phyloP scores from a whole-genome alignment of 1,284 basidiomycete species.

The Tilletiopsis washingtonensis region DNA sequence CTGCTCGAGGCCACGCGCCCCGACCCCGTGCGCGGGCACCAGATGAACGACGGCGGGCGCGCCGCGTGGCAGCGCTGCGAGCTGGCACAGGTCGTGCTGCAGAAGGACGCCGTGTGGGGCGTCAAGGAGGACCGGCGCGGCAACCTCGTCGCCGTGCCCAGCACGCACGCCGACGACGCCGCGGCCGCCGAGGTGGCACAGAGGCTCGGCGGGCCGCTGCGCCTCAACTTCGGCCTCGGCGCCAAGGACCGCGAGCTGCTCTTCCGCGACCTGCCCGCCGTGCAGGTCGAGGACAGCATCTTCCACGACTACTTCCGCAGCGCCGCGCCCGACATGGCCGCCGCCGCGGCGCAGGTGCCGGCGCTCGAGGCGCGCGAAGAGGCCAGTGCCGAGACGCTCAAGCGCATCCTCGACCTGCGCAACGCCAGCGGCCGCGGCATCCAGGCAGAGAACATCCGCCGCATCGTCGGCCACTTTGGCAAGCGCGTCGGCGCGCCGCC shows the following conservation, averaged over 20 bases:
- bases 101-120: slow-evolving; percentile 41
- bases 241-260: slow-evolving; percentile 27
- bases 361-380: neutral
- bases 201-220: slow-evolving; percentile 22
- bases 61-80: slow-evolving; percentile 31
- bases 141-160: slow-evolving; percentile 22
- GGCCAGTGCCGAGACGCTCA: slow-evolving; percentile 60
- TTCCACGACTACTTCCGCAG: too few species aligned
- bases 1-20: slow-evolving; percentile 52
- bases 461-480: slow-evolving; percentile 75
- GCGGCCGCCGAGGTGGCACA: slow-evolving; percentile 3
- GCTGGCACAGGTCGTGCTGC: slow-evolving; percentile 30
- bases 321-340: too few species aligned
- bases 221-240: slow-evolving; percentile 41
- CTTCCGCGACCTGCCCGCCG: slow-evolving; percentile 36
- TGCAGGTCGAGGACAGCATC: slow-evolving; percentile 41
- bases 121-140: slow-evolving; percentile 38
- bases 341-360: slow-evolving; percentile 5
- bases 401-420: slow-evolving; percentile 68
- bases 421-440: slow-evolving; percentile 80
- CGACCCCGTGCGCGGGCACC: slow-evolving; percentile 62
- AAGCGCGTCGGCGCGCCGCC: slow-evolving; percentile 43
- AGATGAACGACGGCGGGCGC: slow-evolving; percentile 51
- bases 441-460: slow-evolving; percentile 71
- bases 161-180: slow-evolving; percentile 7